Evolutionary conservation across 2,329 filamentous ascomycete genomes (phyloP).

Genomic region (Ilyonectria robusta): DNA sequence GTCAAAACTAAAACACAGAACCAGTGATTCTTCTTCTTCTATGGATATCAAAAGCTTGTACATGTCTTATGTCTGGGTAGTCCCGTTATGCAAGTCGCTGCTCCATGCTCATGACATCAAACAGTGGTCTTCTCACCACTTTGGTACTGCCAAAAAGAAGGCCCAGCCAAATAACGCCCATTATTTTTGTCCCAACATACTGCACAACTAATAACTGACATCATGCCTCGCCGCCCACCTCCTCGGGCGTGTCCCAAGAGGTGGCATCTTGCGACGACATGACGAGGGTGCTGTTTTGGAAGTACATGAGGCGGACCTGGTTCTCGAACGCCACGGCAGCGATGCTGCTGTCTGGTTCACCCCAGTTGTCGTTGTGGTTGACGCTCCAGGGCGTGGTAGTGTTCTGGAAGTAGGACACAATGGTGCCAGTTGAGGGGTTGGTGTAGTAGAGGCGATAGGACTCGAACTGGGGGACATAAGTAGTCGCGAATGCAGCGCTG

Average conservation of each 20-base stretch:
- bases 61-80: neutral
- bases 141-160: neutral
- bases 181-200: neutral
- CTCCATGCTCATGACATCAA: neutral
- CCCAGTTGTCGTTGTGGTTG: slow-evolving; percentile 27
- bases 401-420: slow-evolving; percentile 31
- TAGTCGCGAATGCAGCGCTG: slow-evolving; percentile 27
- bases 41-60: slow-evolving; percentile 19
- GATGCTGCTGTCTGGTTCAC: slow-evolving; percentile 32
- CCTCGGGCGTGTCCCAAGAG: slow-evolving; percentile 20
- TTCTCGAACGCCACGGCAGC: slow-evolving; percentile 33
- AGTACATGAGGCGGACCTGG: slow-evolving; percentile 37
- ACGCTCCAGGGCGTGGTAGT: slow-evolving; percentile 8
- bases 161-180: slow-evolving; percentile 7
- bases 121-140: neutral
- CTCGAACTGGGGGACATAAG: slow-evolving; percentile 27
- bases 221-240: slow-evolving; percentile 14
- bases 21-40: slow-evolving; percentile 28
- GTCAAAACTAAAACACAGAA: slow-evolving; percentile 33
- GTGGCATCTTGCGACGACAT: slow-evolving; percentile 26
- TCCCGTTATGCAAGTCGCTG: neutral
- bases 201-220: neutral
- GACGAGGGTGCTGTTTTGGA: slow-evolving; percentile 28
- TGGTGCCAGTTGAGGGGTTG: slow-evolving; percentile 26
- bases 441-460: slow-evolving; percentile 37